These are phyloP conservation scores for Xanthoparmelia taractica DNA, from an alignment of 495 filamentous ascomycete species.

Conservation along the genomic window DNA sequence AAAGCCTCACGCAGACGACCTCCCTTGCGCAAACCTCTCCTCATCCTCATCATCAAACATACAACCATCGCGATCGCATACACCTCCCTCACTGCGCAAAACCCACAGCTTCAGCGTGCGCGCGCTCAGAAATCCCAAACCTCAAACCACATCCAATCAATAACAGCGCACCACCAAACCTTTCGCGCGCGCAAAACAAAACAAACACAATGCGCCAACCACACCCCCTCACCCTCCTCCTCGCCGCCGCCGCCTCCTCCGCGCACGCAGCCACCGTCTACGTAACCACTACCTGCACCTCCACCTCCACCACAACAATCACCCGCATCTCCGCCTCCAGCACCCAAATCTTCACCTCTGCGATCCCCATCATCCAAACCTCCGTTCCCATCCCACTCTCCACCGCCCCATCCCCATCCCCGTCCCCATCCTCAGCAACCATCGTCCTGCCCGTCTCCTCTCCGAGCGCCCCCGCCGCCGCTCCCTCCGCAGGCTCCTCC, in stretches of 20 bases:
- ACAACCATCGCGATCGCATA: neutral
- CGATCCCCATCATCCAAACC: conserved; percentile 1
- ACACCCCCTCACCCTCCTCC: conserved; percentile 10
- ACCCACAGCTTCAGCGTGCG: neutral
- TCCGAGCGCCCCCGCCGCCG: neutral
- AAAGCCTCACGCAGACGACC: conserved; percentile 7
- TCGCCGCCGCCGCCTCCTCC: conserved; percentile 7
- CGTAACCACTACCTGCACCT: conserved; percentile 17
- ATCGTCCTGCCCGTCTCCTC: neutral
- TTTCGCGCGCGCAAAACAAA: conserved; percentile 1
- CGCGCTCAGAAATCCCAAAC: neutral
- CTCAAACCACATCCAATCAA: no score
- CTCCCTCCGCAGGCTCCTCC: neutral
- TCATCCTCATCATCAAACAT: neutral
- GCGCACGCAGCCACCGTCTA: conserved; percentile 7
- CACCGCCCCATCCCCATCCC: neutral
- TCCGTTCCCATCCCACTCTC: neutral
- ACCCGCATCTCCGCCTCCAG: conserved; percentile 12
- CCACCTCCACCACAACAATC: conserved; percentile 19
- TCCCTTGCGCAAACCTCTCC: neutral
- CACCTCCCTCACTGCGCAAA: neutral
- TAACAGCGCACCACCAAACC: neutral
- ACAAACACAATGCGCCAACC: conserved; percentile 8
- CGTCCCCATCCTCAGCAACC: no score
- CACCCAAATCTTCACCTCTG: conserved; percentile 15